These are phyloP conservation scores for Rhinocladiella mackenziei DNA, from an alignment of 2,329 filamentous ascomycete species.

Conservation along the genomic window DNA sequence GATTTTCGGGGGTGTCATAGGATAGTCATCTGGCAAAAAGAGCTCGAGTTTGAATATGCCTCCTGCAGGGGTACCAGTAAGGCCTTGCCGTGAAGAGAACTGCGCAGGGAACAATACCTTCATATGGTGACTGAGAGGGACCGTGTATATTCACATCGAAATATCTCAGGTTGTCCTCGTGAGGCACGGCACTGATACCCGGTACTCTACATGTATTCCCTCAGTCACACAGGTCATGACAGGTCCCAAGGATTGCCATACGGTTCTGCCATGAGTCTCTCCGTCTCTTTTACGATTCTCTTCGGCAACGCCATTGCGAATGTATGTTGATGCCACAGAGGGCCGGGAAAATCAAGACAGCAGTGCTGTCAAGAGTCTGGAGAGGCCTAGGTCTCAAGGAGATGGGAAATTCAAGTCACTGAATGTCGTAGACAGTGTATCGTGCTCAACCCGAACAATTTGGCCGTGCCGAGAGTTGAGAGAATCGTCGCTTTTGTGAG, in stretches of 20 bases:
- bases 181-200: constrained; percentile 90
- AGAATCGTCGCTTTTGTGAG: too few relatives aligned
- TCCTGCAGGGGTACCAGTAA: constrained; percentile 40
- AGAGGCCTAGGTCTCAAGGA: background rate
- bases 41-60: constrained; percentile 96
- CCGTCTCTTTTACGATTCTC: constrained; percentile 97
- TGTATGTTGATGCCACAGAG: constrained; percentile 4
- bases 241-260: constrained; percentile 47
- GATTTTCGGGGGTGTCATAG: constrained; percentile 98
- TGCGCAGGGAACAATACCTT: constrained; percentile 56
- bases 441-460: too few relatives aligned
- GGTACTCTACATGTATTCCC: constrained; percentile 63
- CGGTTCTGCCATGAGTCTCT: constrained; percentile 95
- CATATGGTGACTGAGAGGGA: constrained; percentile 86
- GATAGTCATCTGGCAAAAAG: constrained; percentile 97
- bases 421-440: constrained; percentile 1
- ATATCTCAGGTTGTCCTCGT: constrained; percentile 95
- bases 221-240: background rate
- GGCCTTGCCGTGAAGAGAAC: background rate
- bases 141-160: constrained; percentile 97
- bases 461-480: too few relatives aligned
- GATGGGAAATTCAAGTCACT: background rate
- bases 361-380: background rate
- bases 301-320: constrained; percentile 70
- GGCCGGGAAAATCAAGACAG: constrained; percentile 1